A percentile compares a stretch with the other conserved stretches of the same genome.
Evolutionary conservation across 805 yeast genomes (phyloP).

Genomic region (Candida krabiensis): DNA sequence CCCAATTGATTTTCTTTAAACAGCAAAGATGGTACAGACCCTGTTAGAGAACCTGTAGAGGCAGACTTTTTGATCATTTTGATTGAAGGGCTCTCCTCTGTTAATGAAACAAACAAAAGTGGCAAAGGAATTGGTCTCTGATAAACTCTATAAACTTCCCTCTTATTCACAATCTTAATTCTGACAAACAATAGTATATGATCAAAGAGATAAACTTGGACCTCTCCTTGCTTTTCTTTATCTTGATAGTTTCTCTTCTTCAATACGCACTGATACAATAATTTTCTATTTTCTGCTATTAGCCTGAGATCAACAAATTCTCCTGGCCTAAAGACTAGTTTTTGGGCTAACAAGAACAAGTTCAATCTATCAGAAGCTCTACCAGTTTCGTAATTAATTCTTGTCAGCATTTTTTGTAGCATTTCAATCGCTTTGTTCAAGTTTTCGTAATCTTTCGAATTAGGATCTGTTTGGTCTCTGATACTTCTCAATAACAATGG

Average conservation of each 20-base stretch:
- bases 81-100: slow-evolving; percentile 74
- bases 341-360: slow-evolving; percentile 81
- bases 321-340: slow-evolving; percentile 75
- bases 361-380: slow-evolving; percentile 91
- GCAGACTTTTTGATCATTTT: slow-evolving; percentile 43
- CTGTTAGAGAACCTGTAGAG: slow-evolving; percentile 32
- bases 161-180: slow-evolving; percentile 80
- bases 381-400: slow-evolving; percentile 87
- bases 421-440: slow-evolving; percentile 72
- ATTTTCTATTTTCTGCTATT: slow-evolving; percentile 75
- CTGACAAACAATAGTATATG: slow-evolving; percentile 84
- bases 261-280: slow-evolving; percentile 75
- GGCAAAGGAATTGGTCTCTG: slow-evolving; percentile 87
- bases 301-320: slow-evolving; percentile 86
- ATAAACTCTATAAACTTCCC: slow-evolving; percentile 89
- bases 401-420: slow-evolving; percentile 69
- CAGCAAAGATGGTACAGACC: slow-evolving; percentile 31
- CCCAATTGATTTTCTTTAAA: slow-evolving; percentile 21
- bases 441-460: slow-evolving; percentile 67
- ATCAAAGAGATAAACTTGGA: slow-evolving; percentile 85
- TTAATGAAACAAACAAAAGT: slow-evolving; percentile 67
- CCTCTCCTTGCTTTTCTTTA: slow-evolving; percentile 70
- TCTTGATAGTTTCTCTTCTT: slow-evolving; percentile 70
- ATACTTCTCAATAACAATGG: slow-evolving; percentile 82
- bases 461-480: slow-evolving; percentile 77